Base-by-base conservation (phyloP, 345 rosid species). In the Lenwebbia sp. region DNA sequence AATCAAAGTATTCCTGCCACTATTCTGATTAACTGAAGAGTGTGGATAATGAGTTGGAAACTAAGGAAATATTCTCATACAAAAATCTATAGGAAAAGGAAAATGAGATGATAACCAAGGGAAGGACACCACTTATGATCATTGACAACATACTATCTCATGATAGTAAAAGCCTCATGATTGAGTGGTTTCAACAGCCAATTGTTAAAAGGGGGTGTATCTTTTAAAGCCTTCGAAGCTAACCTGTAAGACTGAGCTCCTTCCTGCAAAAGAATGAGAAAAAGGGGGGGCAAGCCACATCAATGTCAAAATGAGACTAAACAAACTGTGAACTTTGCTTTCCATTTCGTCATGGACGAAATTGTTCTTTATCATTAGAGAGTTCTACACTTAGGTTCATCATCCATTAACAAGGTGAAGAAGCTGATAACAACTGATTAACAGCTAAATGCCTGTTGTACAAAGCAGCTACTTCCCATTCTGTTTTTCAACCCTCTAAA, bases 161-260 rank as follows among this genome's bases (percentile, higher is more conserved):
- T 49, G 51, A 78, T 81, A 49, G 89, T 85, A 86, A 94, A 92
- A 70, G 89, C 89, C 89, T 94, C 95, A 75, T 86, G 83, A 65
- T 91, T 85, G 78, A 58, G 22, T 9, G 91, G 90, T 87, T 93
- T 93, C 84, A 84, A 53, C 26, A 89, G 92, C 97, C 95, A 93
- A 83, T 90, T 90, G 85, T 54, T 86, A 81, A 93, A 93, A 50
- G 94, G 88, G 15, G 89, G 87, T 30, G 83, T 86, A 53, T 84
- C 89, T 87, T 91, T 94, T 44, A 92, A 90, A 54, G 82, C 28
- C 86, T 84, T 91, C 49, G 93, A 91, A 84, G 87, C 86, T 87
- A 83, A 82, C 82, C 76, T 88, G 89, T 94, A 96, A 82, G 87
- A 91, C 28, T 85, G 88, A 50, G 95, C 96, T 85, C 89, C 88